phyloP scores from a whole-genome alignment of 306 rosid genomes.

The Inga oerstediana region DNA sequence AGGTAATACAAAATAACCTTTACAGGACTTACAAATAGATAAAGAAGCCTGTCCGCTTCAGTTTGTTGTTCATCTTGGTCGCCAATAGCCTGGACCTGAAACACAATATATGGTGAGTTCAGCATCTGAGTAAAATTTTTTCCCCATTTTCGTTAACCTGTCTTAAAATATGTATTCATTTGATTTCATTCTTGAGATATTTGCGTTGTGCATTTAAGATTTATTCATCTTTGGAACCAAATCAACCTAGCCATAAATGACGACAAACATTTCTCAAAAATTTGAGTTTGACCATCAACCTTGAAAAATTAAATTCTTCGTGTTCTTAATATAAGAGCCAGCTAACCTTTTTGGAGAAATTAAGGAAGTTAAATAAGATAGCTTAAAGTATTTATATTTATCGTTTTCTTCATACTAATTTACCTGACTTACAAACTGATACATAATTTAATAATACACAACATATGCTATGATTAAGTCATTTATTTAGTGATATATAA shows the following conservation, averaged over 20 bases:
- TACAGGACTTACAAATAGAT: slow-evolving; percentile 8
- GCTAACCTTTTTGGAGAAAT: too few relatives aligned
- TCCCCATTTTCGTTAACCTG: neutral
- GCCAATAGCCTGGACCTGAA: slow-evolving; percentile 93
- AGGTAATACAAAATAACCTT: neutral
- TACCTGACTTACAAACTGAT: too few relatives aligned
- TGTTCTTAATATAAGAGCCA: too few relatives aligned
- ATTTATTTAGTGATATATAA: too few relatives aligned
- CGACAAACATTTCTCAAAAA: neutral
- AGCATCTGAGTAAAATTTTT: too few relatives aligned
- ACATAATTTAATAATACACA: too few relatives aligned
- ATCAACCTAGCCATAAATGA: neutral
- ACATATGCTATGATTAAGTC: too few relatives aligned
- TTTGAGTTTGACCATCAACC: neutral
- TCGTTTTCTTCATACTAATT: too few relatives aligned
- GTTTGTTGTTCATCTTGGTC: slow-evolving; percentile 63
- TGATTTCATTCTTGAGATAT: neutral
- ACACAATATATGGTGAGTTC: slow-evolving; percentile 28
- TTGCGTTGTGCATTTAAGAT: neutral
- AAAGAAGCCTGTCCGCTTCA: slow-evolving; percentile 41
- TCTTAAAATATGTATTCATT: neutral
- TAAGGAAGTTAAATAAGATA: too few relatives aligned
- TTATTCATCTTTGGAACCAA: neutral
- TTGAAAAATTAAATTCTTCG: neutral
- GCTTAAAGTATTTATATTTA: too few relatives aligned